Conservation (phyloP, 768 basidiomycete species). For the Multifurca ochricompacta region DNA sequence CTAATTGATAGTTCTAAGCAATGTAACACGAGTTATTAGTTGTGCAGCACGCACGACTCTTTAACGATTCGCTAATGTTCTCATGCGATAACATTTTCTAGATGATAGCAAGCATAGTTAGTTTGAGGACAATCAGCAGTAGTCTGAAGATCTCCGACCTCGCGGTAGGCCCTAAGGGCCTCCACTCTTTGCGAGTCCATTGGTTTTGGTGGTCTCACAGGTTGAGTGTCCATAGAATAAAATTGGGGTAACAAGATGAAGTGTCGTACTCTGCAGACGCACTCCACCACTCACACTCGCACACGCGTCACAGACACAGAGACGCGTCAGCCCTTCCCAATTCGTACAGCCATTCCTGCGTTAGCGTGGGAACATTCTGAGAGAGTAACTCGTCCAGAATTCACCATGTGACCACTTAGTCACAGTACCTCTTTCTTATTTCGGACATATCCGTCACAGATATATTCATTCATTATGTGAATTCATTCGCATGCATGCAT, state of each 20-base stretch:
- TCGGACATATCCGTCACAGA: no score
- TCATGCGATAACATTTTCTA: slow-evolving; percentile 97
- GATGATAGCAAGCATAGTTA: neutral
- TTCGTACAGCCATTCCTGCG: no score
- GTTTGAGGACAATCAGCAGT: slow-evolving; percentile 14
- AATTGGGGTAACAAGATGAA: neutral
- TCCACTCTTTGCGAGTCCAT: slow-evolving; percentile 69
- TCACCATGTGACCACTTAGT: no score
- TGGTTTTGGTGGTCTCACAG: slow-evolving; percentile 31
- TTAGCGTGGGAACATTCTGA: no score
- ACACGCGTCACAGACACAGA: slow-evolving; percentile 9
- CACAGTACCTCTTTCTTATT: no score
- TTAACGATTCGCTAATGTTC: slow-evolving; percentile 75
- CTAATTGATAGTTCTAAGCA: slow-evolving; percentile 35
- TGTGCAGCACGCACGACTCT: slow-evolving; percentile 60
- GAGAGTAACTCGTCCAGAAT: no score
- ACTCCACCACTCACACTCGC: neutral
- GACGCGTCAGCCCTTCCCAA: slow-evolving; percentile 26
- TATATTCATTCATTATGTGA: no score
- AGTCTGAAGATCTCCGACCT: slow-evolving; percentile 35
- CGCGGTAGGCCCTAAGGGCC: slow-evolving; percentile 70
- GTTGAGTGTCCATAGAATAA: slow-evolving; percentile 24
- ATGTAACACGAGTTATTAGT: neutral
- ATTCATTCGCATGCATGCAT: no score
- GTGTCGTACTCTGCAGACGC: neutral